phyloP scores from a whole-genome alignment of 2,329 filamentous ascomycete genomes.

The Neonectria magnoliae region DNA sequence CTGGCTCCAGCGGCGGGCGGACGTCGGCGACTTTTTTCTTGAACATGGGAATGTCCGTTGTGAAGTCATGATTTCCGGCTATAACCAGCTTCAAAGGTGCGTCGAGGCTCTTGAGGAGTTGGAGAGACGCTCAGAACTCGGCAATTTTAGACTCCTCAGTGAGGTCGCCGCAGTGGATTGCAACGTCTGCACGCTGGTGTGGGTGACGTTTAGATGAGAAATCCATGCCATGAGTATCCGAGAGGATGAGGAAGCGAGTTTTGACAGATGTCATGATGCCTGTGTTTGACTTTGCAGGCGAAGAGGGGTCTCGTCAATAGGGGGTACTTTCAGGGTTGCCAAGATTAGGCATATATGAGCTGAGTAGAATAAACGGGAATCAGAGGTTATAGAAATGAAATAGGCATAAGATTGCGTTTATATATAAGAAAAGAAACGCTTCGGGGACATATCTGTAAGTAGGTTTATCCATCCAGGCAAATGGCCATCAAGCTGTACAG shows the following conservation, averaged over 20 bases:
- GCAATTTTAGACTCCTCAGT: constrained; percentile 55
- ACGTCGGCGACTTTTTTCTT: constrained; percentile 32
- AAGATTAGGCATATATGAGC: too few relatives aligned
- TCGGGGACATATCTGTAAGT: too few relatives aligned
- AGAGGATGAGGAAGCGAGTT: constrained; percentile 31
- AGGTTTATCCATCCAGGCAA: too few relatives aligned
- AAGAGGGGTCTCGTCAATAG: too few relatives aligned
- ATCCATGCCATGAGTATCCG: constrained; percentile 28
- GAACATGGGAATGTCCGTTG: constrained; percentile 50
- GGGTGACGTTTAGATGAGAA: constrained; percentile 6
- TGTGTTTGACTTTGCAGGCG: background rate
- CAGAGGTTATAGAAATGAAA: too few relatives aligned
- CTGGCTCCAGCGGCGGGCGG: constrained; percentile 23
- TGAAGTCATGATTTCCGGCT: constrained; percentile 63
- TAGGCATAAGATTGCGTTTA: too few relatives aligned
- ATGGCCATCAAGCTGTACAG: too few relatives aligned
- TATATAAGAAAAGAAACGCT: too few relatives aligned
- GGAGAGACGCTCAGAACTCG: constrained; percentile 51
- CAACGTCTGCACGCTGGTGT: constrained; percentile 48
- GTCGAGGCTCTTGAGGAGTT: constrained; percentile 50
- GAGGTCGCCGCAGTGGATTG: constrained; percentile 62
- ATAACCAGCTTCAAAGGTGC: constrained; percentile 61
- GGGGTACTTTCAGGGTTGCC: too few relatives aligned
- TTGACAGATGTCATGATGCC: constrained; percentile 3
- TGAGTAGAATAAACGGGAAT: too few relatives aligned